Base-by-base conservation (phyloP, 768 basidiomycete genomes). In the Russula virescens region DNA sequence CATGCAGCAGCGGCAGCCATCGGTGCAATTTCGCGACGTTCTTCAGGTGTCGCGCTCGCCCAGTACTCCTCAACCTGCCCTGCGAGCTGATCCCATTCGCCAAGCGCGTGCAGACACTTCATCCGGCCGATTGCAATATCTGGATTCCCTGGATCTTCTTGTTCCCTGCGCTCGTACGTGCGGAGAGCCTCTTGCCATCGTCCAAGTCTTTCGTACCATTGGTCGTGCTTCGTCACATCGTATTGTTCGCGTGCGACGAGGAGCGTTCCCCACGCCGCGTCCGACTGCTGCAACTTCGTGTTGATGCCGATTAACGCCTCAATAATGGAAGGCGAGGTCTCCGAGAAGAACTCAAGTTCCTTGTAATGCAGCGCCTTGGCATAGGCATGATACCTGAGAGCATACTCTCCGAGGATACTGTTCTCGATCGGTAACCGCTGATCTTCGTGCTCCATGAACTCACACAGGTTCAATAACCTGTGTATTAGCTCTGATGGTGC, bases 401-500 rank as follows among this genome's bases (percentile, higher is more conserved):
- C 94, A 70, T 95, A 94, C 70, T 94, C 91, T 42, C 96, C 97
- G 16, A 98, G 83, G 14, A 91, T 92, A 55, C 91, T 84, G 68
- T 94, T 88, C 68, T 97, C 94, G 63, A 98, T 97, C 1, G 94
- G 94, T 1, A 98, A 79, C 0, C 91, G 83, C 70, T 96, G 96
- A 70, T 98, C 97, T 74, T 98, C 95, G 68, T 98, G 96, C 73
- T 98, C 97, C 91, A 98, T 96, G 73, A 98, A 98, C 72, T 99
- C 97, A 5, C 94, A 94, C 26, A 98, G 81, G 73, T 94, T 94
- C 59, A 99, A 81, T 18, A 98, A 77, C 26, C 91, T 83, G 71
- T 97, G 92, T 21, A 96, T 89, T 31, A 98, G 80, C 51, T 98
- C 96, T 2, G 91, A 81, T 2, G 94, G 92, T 5, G 91, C 86